Base-by-base conservation (phyloP, 2,329 filamentous ascomycete species). In the Cladophialophora bantiana region DNA sequence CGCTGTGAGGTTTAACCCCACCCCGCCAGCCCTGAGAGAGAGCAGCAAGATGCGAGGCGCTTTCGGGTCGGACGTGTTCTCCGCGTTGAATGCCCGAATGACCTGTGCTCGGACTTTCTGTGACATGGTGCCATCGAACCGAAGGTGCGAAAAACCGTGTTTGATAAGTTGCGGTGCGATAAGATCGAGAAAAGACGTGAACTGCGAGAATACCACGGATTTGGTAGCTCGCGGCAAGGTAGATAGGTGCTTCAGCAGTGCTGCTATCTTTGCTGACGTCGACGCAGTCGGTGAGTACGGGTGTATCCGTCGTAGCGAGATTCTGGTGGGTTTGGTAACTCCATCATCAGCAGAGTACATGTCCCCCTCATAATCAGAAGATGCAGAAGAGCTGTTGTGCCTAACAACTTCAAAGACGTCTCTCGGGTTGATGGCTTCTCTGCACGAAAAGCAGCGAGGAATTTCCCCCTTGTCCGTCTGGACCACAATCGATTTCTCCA, bases 191-290 rank as follows among this genome's bases (percentile, higher is more conserved):
- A 98, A 99, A 0, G 94, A 96, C 0, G 95, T 99, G 78, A 99
- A 99, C 78, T 99, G 95, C 64, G 91, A 95, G 80, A 99, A 99
- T 36, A 99, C 89, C 26, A 98, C 94, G 0, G 91, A 93, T 79
- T 97, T 98, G 57, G 90, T 90, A 4, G 78, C 83, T 0, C 89
- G 86, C n/a, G 90, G 88, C 7, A 96, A 80, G 1, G 83, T 81
- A 50, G 90, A 90, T 4, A 99, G 86, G 66, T 95, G 88, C 3
- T 83, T 85, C 70, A 97, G 85, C 4, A 99, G 84, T 0, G 91
- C 86, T 53, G 91, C 88, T 12, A 98, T 91, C 78, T 99, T 99
- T 55, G 95, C 92, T 0, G 93, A 97, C 1, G 81, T 83, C 61
- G 80, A 79, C 3, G 81, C 79, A 5, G 81, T 80, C 0, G 81